Conservation (phyloP, 345 rosid species). For the Cardamine occulta region DNA sequence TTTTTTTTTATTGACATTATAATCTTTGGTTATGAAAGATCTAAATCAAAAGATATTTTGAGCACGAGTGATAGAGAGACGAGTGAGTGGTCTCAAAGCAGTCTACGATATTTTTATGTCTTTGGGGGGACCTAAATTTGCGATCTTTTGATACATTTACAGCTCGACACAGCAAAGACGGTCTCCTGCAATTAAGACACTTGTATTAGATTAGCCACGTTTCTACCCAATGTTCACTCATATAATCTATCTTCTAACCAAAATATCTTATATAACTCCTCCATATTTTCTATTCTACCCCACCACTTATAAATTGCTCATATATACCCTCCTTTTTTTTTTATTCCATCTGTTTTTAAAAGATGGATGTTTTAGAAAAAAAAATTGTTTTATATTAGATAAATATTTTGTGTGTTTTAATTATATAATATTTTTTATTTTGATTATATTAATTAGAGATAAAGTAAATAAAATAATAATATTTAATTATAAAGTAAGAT, state of each 20-base stretch:
- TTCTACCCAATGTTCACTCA: constrained; percentile 33
- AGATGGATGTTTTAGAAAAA: too few species aligned
- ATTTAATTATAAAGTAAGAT: too few species aligned
- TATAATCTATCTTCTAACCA: background rate
- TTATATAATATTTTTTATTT: too few species aligned
- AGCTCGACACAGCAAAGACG: constrained; percentile 40
- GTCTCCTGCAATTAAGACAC: constrained; percentile 46
- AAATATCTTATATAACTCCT: constrained; percentile 42
- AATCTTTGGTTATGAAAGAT: background rate
- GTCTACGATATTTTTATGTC: background rate
- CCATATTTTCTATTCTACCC: constrained; percentile 27
- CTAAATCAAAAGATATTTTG: constrained; percentile 2
- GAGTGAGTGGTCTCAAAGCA: background rate
- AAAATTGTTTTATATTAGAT: too few species aligned
- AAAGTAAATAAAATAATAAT: too few species aligned
- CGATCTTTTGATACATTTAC: constrained; percentile 27
- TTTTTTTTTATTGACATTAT: background rate
- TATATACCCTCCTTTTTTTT: background rate
- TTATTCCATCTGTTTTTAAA: too few species aligned
- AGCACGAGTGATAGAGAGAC: constrained; percentile 2
- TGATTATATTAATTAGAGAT: too few species aligned
- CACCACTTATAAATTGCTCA: background rate
- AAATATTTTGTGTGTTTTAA: too few species aligned
- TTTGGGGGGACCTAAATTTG: background rate
- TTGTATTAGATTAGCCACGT: constrained; percentile 38